Percentiles rank a stretch among this genome's conserved stretches.
These are phyloP conservation scores for Bolboschoenus planiculmis DNA, from an alignment of 176 grass and related monocot genomes.

Conservation along the genomic window DNA sequence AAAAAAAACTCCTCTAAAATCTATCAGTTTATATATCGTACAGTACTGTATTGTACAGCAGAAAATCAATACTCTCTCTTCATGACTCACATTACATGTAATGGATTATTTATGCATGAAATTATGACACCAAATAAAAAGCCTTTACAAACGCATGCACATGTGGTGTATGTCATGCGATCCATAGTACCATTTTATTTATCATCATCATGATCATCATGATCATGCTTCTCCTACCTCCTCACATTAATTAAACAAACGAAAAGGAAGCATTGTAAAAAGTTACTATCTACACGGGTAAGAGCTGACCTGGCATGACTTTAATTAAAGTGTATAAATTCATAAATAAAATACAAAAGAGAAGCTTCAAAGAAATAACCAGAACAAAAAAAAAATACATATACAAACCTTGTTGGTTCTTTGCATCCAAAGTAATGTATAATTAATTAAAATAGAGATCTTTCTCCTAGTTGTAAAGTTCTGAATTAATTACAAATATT, in stretches of 20 bases:
- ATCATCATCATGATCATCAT: not conserved
- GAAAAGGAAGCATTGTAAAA: not conserved
- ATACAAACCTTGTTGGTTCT: not conserved
- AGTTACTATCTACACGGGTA: not conserved
- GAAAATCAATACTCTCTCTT: too few relatives aligned
- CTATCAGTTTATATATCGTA: too few relatives aligned
- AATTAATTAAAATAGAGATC: not conserved
- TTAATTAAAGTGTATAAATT: not conserved
- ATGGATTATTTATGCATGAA: not conserved
- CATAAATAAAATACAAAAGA: not conserved
- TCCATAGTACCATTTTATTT: not conserved
- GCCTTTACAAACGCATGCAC: not conserved
- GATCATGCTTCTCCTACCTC: not conserved
- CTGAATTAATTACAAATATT: too few relatives aligned
- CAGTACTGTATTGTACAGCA: too few relatives aligned
- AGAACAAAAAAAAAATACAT: not conserved
- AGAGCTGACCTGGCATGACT: not conserved
- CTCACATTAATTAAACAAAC: not conserved
- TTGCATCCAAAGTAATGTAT: not conserved
- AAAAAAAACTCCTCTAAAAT: too few relatives aligned
- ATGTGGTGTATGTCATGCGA: not conserved
- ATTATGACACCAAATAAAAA: not conserved
- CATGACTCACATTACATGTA: too few relatives aligned
- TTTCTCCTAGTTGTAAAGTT: conserved; percentile 1
- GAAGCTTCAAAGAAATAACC: not conserved